These are phyloP conservation scores for Paecilomyces sp. DNA, from an alignment of 2,329 filamentous ascomycete species.

Conservation along the genomic window DNA sequence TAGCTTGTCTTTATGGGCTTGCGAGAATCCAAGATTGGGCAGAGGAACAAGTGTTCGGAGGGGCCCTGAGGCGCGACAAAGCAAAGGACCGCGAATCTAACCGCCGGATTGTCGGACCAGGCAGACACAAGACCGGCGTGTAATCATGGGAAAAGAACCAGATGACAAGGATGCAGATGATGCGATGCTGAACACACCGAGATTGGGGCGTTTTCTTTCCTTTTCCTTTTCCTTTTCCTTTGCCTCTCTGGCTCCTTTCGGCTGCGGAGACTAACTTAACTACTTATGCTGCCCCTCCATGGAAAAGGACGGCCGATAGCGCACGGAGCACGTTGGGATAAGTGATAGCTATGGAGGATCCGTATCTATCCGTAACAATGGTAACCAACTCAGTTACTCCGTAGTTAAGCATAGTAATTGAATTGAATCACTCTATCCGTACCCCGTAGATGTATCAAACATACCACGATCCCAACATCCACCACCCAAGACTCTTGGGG, in stretches of 20 bases:
- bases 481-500: not conserved
- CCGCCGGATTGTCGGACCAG: not conserved
- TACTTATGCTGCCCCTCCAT: not conserved
- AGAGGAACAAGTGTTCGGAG: not conserved
- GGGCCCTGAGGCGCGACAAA: not conserved
- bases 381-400: too few relatives aligned
- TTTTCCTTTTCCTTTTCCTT: not conserved
- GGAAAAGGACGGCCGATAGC: not conserved
- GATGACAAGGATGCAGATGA: not conserved
- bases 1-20: not conserved
- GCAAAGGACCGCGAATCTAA: not conserved
- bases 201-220: not conserved
- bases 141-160: not conserved
- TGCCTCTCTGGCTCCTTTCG: not conserved
- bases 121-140: not conserved
- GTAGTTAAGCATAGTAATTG: too few relatives aligned
- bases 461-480: not conserved
- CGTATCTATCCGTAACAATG: too few relatives aligned
- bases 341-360: not conserved
- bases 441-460: too few relatives aligned
- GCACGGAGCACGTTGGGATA: not conserved
- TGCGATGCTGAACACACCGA: not conserved
- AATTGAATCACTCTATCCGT: too few relatives aligned
- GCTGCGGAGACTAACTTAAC: not conserved
- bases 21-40: not conserved